These are phyloP conservation scores for Saccharomyces kudriavzevii DNA, from an alignment of 805 yeast genomes.

Conservation along the genomic window DNA sequence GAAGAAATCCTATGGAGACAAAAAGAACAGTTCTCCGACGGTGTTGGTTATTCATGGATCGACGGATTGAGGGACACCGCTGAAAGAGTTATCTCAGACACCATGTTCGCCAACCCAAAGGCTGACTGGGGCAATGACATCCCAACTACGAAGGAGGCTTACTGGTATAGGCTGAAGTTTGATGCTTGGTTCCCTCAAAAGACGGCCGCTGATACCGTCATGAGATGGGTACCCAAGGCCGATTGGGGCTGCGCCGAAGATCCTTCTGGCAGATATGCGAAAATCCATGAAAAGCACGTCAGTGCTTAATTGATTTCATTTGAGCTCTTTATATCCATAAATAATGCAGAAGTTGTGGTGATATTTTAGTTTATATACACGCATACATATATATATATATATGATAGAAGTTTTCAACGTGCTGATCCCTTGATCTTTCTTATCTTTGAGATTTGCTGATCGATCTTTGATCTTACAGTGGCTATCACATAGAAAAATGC, in stretches of 20 bases:
- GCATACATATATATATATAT: neutral
- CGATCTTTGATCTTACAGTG: neutral
- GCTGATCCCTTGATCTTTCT: neutral
- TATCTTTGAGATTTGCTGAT: neutral
- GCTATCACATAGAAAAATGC: neutral
- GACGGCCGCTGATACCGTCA: conserved; percentile 92
- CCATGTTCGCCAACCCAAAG: conserved; percentile 78
- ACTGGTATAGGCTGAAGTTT: conserved; percentile 92
- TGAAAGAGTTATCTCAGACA: conserved; percentile 73
- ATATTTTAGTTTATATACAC: neutral
- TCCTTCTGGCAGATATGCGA: conserved; percentile 92
- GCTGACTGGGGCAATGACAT: conserved; percentile 89
- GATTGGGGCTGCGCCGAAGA: conserved; percentile 99
- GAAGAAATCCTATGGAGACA: conserved; percentile 95
- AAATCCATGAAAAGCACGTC: conserved; percentile 68
- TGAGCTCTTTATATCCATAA: neutral
- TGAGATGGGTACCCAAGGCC: conserved; percentile 98
- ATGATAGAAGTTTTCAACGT: neutral
- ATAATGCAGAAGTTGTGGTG: neutral
- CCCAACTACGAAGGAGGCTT: conserved; percentile 94
- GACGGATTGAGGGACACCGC: conserved; percentile 93
- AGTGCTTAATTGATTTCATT: neutral
- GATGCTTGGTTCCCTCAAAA: conserved; percentile 81
- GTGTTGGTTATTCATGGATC: conserved; percentile 98
- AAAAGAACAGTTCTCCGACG: conserved; percentile 96